These are phyloP conservation scores for Coprinopsis marcescibilis DNA, from an alignment of 768 basidiomycete species.

Conservation along the genomic window DNA sequence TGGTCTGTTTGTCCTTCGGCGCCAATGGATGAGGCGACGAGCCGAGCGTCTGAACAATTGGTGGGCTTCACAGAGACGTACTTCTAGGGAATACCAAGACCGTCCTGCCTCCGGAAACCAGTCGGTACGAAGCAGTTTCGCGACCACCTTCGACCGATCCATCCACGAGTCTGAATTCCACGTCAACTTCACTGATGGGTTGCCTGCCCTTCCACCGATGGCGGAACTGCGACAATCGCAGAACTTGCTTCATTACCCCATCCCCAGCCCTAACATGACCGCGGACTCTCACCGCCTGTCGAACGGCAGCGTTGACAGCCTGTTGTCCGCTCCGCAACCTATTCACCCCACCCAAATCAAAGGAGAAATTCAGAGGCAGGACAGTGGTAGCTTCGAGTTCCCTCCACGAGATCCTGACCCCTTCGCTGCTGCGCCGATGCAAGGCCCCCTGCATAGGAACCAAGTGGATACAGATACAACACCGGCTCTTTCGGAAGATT, in stretches of 20 bases:
- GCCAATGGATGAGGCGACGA: conserved; percentile 38
- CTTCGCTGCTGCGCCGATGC: background rate
- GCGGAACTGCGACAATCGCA: conserved; percentile 43
- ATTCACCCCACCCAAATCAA: conserved; percentile 21
- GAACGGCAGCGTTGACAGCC: conserved; percentile 36
- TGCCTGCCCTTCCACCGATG: conserved; percentile 47
- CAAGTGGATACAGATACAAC: conserved; percentile 16
- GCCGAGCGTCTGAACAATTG: conserved; percentile 36
- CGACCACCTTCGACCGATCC: conserved; percentile 50
- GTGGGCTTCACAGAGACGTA: conserved; percentile 34
- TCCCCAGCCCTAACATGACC: conserved; percentile 13
- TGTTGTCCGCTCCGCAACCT: conserved; percentile 25
- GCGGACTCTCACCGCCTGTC: conserved; percentile 27
- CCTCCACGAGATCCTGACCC: background rate
- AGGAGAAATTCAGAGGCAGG: background rate
- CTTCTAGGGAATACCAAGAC: conserved; percentile 19
- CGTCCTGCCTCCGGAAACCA: conserved; percentile 18
- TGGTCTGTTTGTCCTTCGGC: conserved; percentile 38
- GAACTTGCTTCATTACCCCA: conserved; percentile 23
- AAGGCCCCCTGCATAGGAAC: background rate
- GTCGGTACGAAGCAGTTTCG: conserved; percentile 54
- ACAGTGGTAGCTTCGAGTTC: background rate
- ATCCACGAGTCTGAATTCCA: conserved; percentile 18
- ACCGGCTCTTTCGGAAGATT: conserved; percentile 14
- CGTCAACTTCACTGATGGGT: conserved; percentile 17